These are phyloP conservation scores for Andrographis paniculata DNA, from an alignment of 305 asterid genomes.

Conservation along the genomic window DNA sequence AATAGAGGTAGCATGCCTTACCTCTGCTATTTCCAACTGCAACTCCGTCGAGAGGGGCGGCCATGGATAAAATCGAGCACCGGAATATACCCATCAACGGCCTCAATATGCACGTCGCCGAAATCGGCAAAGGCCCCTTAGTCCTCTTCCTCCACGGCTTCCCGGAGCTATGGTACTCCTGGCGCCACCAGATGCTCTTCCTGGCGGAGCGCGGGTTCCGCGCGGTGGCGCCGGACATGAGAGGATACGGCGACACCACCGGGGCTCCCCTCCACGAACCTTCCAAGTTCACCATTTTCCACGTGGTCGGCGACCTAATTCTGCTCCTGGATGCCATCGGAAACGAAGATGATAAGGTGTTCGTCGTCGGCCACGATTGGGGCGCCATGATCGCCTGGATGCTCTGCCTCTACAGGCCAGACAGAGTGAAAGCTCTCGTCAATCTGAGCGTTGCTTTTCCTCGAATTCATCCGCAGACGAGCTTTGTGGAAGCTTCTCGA, in stretches of 20 bases:
- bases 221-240: constrained; percentile 47
- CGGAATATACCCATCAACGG: constrained; percentile 29
- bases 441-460: constrained; percentile 32
- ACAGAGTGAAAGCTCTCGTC: constrained; percentile 38
- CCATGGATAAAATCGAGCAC: constrained; percentile 39
- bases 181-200: constrained; percentile 54
- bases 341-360: constrained; percentile 28
- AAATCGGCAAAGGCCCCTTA: constrained; percentile 43
- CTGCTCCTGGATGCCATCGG: constrained; percentile 31
- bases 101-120: constrained; percentile 46
- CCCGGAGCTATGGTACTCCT: constrained; percentile 58
- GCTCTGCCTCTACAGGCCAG: constrained; percentile 41
- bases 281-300: constrained; percentile 33
- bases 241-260: constrained; percentile 56
- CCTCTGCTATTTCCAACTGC: too few relatives aligned
- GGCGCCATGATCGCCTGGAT: constrained; percentile 50
- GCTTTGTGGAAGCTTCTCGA: constrained; percentile 18
- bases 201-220: constrained; percentile 47
- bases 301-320: constrained; percentile 47
- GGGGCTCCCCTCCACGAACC: constrained; percentile 37
- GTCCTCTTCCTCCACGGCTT: constrained; percentile 57
- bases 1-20: too few relatives aligned
- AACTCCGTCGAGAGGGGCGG: too few relatives aligned
- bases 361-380: constrained; percentile 63
- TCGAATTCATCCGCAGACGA: constrained; percentile 23